These are phyloP conservation scores for Talaromyces pinophilus DNA, from an alignment of 2,329 filamentous ascomycete genomes.

Conservation along the genomic window DNA sequence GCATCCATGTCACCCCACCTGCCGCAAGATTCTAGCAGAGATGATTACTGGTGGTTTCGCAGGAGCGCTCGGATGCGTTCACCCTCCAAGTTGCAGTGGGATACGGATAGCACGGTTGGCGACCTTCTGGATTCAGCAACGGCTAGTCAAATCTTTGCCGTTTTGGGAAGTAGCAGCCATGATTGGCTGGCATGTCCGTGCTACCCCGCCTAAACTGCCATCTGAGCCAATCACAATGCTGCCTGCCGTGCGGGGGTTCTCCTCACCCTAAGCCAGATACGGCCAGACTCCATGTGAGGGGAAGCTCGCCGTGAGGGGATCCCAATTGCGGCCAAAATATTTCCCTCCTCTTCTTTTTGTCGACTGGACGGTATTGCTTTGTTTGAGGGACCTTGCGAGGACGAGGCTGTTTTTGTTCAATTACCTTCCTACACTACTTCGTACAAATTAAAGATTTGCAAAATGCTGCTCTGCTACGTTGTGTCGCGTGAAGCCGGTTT, in stretches of 20 bases:
- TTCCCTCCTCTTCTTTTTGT: background rate
- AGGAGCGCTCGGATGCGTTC: background rate
- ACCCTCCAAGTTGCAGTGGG: background rate
- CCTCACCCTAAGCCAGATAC: constrained; percentile 13
- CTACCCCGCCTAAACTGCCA: background rate
- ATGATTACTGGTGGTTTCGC: too few relatives aligned
- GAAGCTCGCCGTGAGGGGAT: constrained; percentile 11
- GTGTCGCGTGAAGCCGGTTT: background rate
- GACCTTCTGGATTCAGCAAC: constrained; percentile 6
- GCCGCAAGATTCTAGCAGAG: background rate
- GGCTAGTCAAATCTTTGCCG: background rate
- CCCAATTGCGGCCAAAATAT: too few relatives aligned
- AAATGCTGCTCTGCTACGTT: background rate
- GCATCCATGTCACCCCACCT: background rate
- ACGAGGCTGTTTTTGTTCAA: background rate
- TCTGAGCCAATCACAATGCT: background rate
- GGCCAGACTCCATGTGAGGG: constrained; percentile 8
- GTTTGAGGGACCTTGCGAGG: background rate
- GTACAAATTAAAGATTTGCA: background rate
- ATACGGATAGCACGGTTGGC: constrained; percentile 2
- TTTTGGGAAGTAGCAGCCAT: background rate
- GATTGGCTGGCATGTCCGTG: background rate
- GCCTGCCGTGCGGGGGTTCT: background rate
- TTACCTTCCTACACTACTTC: background rate
- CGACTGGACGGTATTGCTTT: background rate